A percentile compares a stretch with the other conserved stretches of the same genome.
phyloP scores from a whole-genome alignment of 2,329 filamentous ascomycete species.

The Diaporthe sp. region DNA sequence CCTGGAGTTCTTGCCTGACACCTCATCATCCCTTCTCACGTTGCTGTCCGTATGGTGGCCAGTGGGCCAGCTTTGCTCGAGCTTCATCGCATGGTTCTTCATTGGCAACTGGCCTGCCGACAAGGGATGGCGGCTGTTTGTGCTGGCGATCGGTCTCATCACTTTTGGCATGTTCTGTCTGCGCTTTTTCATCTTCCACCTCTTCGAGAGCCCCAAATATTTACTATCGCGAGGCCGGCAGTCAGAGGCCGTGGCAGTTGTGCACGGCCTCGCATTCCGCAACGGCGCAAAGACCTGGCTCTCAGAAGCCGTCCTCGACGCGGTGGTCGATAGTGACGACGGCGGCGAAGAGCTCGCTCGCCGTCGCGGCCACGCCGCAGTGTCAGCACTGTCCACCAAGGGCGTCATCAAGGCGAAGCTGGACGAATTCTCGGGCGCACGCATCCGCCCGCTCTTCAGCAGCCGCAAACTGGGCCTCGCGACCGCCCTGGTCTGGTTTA shows the following conservation, averaged over 20 bases:
- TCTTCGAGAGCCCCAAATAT: constrained; percentile 90
- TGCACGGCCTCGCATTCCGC: constrained; percentile 82
- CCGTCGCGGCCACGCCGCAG: constrained; percentile 36
- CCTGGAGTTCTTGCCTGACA: constrained; percentile 84
- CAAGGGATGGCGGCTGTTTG: constrained; percentile 83
- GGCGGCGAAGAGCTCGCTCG: constrained; percentile 8
- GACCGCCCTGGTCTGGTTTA: constrained; percentile 78
- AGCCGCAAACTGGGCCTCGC: constrained; percentile 65
- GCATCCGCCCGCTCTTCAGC: constrained; percentile 76
- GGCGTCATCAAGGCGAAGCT: constrained; percentile 71
- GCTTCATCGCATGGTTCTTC: constrained; percentile 81
- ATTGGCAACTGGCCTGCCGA: constrained; percentile 77
- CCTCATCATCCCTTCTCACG: constrained; percentile 80
- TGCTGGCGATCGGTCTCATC: constrained; percentile 77
- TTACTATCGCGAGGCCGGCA: constrained; percentile 83
- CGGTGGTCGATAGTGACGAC: constrained; percentile 61
- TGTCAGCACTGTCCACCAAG: constrained; percentile 47
- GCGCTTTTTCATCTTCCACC: constrained; percentile 84
- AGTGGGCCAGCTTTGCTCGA: constrained; percentile 81
- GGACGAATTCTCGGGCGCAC: constrained; percentile 75
- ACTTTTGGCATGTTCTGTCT: constrained; percentile 84
- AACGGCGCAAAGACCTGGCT: constrained; percentile 82
- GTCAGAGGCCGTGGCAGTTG: constrained; percentile 82
- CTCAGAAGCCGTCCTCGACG: constrained; percentile 76
- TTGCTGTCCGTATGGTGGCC: constrained; percentile 92